These are phyloP conservation scores for Eucalyptus victrix DNA, from an alignment of 345 rosid species.

Conservation along the genomic window DNA sequence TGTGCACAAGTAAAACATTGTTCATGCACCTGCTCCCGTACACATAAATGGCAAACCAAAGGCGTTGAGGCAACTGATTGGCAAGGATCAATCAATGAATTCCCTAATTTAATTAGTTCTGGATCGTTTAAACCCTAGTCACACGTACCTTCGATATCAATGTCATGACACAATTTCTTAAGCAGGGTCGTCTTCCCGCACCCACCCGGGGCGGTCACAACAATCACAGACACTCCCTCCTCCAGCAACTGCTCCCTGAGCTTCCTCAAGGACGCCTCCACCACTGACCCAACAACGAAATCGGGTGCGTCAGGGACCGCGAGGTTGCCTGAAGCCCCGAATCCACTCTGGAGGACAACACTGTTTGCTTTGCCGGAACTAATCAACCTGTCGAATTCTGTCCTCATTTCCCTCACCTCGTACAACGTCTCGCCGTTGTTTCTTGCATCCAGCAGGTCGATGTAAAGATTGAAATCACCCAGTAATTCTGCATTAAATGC, in stretches of 20 bases:
- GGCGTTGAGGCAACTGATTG: fast-evolving
- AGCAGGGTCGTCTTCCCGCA: background rate
- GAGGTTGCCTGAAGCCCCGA: background rate
- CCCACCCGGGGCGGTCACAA: background rate
- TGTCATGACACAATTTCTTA: background rate
- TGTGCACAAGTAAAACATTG: background rate
- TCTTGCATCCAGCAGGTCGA: background rate
- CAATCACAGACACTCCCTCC: background rate
- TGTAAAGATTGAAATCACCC: background rate
- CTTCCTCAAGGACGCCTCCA: background rate
- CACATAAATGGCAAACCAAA: no score
- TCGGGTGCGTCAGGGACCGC: background rate
- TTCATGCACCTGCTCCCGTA: fast-evolving
- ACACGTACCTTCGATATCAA: background rate
- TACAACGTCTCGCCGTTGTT: background rate
- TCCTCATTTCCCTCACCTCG: background rate
- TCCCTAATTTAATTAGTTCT: no score
- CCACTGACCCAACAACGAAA: background rate
- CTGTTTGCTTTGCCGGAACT: fast-evolving
- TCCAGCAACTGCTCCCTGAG: background rate
- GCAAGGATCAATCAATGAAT: background rate
- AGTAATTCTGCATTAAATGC: background rate
- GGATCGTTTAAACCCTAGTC: background rate
- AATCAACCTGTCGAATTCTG: background rate
- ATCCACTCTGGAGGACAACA: background rate